Conservation (phyloP, 148 eudicot genomes). For the Talinum fruticosum region DNA sequence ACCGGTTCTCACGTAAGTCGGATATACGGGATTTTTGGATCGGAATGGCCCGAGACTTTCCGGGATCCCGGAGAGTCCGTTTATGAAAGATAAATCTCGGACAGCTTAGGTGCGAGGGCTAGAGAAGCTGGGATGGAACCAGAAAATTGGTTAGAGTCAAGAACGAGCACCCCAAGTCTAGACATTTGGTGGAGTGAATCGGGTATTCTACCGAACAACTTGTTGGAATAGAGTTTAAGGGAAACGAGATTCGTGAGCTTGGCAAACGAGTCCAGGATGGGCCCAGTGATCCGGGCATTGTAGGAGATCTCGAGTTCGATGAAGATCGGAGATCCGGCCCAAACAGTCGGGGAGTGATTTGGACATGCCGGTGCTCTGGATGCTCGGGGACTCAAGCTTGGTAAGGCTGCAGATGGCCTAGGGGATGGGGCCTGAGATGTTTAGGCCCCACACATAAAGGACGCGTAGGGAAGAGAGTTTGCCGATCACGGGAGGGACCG, state of each 20-base stretch:
- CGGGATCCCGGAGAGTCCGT: conserved; percentile 42
- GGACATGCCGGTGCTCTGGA: conserved; percentile 26
- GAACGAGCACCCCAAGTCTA: conserved; percentile 8
- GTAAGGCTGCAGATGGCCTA: conserved; percentile 25
- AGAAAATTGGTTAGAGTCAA: conserved; percentile 19
- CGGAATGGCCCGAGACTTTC: conserved; percentile 21
- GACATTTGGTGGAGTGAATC: conserved; percentile 20
- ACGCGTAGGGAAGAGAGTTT: conserved; percentile 29
- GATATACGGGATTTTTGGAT: background rate
- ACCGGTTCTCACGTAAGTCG: conserved; percentile 2
- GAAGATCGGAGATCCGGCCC: conserved; percentile 23
- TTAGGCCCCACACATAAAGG: conserved; percentile 15
- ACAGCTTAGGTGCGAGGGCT: background rate
- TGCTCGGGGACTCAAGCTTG: conserved; percentile 16
- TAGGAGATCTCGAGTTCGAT: background rate
- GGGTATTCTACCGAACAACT: conserved; percentile 32
- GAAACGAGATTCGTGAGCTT: background rate
- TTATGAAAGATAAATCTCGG: conserved; percentile 26
- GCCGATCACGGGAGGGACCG: conserved; percentile 27
- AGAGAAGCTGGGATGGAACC: conserved; percentile 27
- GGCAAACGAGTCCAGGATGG: background rate
- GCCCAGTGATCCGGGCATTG: background rate
- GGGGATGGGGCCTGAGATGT: conserved; percentile 40
- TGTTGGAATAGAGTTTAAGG: conserved; percentile 17
- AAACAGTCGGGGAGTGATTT: conserved; percentile 39